These are phyloP conservation scores for Leccinum angustisporum DNA, from an alignment of 1,284 basidiomycete species.

Conservation along the genomic window DNA sequence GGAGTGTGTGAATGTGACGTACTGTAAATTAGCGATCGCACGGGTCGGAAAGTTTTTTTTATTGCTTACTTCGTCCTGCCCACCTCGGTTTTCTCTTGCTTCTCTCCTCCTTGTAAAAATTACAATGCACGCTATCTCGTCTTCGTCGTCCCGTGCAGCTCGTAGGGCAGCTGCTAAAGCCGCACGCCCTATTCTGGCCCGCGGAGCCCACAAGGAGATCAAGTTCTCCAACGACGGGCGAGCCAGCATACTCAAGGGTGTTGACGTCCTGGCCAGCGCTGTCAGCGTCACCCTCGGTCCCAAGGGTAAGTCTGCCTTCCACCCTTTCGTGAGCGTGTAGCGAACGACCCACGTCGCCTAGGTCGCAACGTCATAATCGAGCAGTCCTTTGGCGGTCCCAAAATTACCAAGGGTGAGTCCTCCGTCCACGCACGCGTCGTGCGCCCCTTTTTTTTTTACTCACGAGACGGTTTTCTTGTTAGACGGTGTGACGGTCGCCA, in stretches of 20 bases:
- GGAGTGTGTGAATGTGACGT: not conserved
- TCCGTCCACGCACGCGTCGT: not conserved
- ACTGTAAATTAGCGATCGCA: not conserved
- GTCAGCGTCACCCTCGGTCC: constrained; percentile 95
- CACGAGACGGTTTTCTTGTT: not conserved
- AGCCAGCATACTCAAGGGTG: constrained; percentile 91
- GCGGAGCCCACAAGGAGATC: constrained; percentile 92
- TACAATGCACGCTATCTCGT: constrained; percentile 30
- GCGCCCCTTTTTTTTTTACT: not conserved
- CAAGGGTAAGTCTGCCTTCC: constrained; percentile 61
- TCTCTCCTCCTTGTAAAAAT: not conserved
- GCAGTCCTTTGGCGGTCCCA: constrained; percentile 95
- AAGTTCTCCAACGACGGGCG: constrained; percentile 96
- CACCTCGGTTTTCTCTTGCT: not conserved
- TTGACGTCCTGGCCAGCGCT: constrained; percentile 94
- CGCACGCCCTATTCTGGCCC: constrained; percentile 44
- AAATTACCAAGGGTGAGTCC: constrained; percentile 88
- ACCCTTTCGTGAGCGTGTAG: constrained; percentile 12
- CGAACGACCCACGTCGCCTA: constrained; percentile 27
- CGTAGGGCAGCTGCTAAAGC: constrained; percentile 52
- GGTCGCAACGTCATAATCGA: constrained; percentile 99
- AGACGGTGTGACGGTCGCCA: constrained; percentile 99
- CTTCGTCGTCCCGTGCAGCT: constrained; percentile 44
- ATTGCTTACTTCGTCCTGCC: not conserved
- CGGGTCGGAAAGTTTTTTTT: constrained; percentile 20